phyloP scores from a whole-genome alignment of 192 early-diverging fungal species.

The Podila clonocystis region DNA sequence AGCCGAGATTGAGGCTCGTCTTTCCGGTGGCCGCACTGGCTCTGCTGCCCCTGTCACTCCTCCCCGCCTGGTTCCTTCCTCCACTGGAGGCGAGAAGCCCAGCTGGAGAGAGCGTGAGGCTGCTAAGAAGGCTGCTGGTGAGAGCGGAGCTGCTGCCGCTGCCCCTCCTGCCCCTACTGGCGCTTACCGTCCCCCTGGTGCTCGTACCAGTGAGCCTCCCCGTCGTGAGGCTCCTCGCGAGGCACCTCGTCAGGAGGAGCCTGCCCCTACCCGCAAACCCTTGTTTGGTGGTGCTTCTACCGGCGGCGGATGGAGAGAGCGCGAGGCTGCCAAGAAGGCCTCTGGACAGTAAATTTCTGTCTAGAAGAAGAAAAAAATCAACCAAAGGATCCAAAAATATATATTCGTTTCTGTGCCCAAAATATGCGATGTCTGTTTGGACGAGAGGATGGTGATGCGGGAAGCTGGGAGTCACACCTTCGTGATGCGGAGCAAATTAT shows the following conservation, averaged over 20 bases:
- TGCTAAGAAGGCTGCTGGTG: conserved; percentile 27
- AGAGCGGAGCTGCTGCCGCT: neutral
- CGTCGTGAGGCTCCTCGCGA: conserved; percentile 17
- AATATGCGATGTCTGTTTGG: no score
- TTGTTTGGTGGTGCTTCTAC: conserved; percentile 15
- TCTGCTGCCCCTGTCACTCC: conserved; percentile 37
- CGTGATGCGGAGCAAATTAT: no score
- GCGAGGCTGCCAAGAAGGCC: conserved; percentile 37
- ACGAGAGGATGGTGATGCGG: no score
- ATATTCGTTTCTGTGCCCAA: no score
- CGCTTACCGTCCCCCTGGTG: conserved; percentile 42
- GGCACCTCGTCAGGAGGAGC: conserved; percentile 17
- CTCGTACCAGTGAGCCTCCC: conserved; percentile 16
- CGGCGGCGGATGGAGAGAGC: conserved; percentile 45
- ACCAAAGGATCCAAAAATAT: no score
- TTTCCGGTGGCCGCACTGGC: conserved; percentile 27
- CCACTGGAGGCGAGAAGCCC: conserved; percentile 41
- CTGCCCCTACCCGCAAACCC: conserved; percentile 17
- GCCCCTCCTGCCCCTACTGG: conserved; percentile 12
- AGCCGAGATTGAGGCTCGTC: conserved; percentile 57
- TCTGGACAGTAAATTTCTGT: conserved; percentile 7
- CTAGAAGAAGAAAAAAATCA: no score
- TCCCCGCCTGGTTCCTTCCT: conserved; percentile 28
- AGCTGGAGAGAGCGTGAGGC: conserved; percentile 48
- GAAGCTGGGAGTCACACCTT: no score